Conservation (phyloP, 1,284 basidiomycete genomes). For the Tausonia pullulans region DNA sequence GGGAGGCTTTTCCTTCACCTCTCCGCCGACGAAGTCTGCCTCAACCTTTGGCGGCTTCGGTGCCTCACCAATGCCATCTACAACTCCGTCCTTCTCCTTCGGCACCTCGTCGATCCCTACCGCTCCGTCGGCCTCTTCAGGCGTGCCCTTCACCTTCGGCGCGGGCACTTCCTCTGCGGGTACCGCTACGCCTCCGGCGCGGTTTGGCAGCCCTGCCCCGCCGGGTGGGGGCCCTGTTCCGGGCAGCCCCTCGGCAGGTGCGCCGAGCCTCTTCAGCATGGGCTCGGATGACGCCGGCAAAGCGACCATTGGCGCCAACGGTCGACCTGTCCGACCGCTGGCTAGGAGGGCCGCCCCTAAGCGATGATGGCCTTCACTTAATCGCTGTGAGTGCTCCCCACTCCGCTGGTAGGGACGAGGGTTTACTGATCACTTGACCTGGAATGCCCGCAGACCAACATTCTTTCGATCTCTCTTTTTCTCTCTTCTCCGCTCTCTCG, state of each 20-base stretch:
- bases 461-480: too few relatives aligned
- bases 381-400: too few relatives aligned
- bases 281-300: not conserved
- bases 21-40: not conserved
- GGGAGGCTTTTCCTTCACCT: not conserved
- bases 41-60: not conserved
- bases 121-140: slow-evolving; percentile 13
- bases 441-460: too few relatives aligned
- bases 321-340: not conserved
- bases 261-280: slow-evolving; percentile 1
- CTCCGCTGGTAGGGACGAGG: too few relatives aligned
- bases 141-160: slow-evolving; percentile 18
- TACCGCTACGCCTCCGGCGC: slow-evolving; percentile 4
- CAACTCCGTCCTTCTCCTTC: not conserved
- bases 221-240: not conserved
- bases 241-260: not conserved
- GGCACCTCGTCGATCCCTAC: not conserved
- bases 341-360: not conserved
- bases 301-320: not conserved
- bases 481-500: too few relatives aligned
- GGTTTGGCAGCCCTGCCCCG: slow-evolving; percentile 22
- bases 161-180: not conserved
- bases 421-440: too few relatives aligned
- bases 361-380: not conserved
- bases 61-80: not conserved